Evolutionary conservation across 805 yeast species (phyloP).

Genomic region (Barnettozyma wickerhamii): DNA sequence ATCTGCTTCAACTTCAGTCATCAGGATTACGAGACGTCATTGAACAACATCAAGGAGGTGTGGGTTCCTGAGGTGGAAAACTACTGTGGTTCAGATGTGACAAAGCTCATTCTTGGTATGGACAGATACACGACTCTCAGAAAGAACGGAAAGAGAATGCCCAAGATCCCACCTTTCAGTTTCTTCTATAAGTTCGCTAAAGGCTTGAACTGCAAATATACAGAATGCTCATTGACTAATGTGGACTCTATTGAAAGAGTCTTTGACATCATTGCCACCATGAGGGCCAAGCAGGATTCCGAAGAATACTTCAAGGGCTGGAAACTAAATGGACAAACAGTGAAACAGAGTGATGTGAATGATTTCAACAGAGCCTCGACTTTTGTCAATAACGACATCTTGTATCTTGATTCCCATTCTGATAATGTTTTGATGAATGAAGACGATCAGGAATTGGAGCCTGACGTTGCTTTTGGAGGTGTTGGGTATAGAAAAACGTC

Average conservation of each 20-base stretch:
- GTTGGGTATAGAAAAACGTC: constrained; percentile 9
- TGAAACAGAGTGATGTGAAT: constrained; percentile 1
- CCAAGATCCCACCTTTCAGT: constrained; percentile 25
- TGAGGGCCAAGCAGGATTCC: constrained; percentile 3
- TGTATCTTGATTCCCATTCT: background rate
- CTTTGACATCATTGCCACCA: constrained; percentile 18
- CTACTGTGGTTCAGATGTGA: constrained; percentile 33
- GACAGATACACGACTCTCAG: constrained; percentile 11
- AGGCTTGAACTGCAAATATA: constrained; percentile 29
- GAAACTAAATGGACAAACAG: background rate
- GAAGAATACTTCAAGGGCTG: background rate
- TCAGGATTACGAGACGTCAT: constrained; percentile 29
- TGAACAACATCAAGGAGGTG: constrained; percentile 33
- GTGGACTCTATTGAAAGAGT: constrained; percentile 13
- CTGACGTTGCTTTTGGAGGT: background rate
- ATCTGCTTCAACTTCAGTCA: constrained; percentile 35
- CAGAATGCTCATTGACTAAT: constrained; percentile 30
- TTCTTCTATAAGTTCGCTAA: constrained; percentile 28
- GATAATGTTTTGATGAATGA: background rate
- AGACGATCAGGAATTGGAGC: background rate
- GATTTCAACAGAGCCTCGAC: background rate
- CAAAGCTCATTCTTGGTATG: constrained; percentile 34
- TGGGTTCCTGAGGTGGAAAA: constrained; percentile 40
- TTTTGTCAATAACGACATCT: background rate
- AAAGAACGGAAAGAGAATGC: constrained; percentile 23